phyloP scores from a whole-genome alignment of 805 yeast species.

The Soucietia sequanensis region DNA sequence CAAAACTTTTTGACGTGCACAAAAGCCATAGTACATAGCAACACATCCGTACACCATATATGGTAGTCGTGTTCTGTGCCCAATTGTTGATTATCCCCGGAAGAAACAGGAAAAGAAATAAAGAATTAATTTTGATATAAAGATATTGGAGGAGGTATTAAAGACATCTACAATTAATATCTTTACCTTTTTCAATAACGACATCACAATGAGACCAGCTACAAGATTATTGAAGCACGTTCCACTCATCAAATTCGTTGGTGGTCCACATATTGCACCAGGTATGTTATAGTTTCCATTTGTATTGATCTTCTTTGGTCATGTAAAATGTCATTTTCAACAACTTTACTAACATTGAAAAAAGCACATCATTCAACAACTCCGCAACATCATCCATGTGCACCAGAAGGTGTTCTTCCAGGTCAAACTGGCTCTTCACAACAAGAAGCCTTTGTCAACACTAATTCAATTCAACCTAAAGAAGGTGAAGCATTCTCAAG shows the following conservation, averaged over 20 bases:
- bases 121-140: too few relatives aligned
- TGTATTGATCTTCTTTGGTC: not conserved
- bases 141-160: too few relatives aligned
- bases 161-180: too few relatives aligned
- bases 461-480: conserved; percentile 40
- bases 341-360: conserved; percentile 6
- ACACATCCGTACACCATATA: too few relatives aligned
- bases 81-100: too few relatives aligned
- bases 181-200: too few relatives aligned
- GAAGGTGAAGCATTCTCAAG: conserved; percentile 52
- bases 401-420: conserved; percentile 46
- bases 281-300: conserved; percentile 35
- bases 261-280: conserved; percentile 64
- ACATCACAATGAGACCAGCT: conserved; percentile 36
- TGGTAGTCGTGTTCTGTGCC: too few relatives aligned
- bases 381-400: conserved; percentile 39
- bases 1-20: too few relatives aligned
- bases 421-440: conserved; percentile 15
- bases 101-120: too few relatives aligned
- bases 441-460: conserved; percentile 14
- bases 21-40: not conserved
- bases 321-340: not conserved
- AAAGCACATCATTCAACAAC: conserved; percentile 16
- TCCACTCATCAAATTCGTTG: conserved; percentile 84
- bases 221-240: conserved; percentile 41